Base-by-base conservation (phyloP, 1,284 basidiomycete species). In the Heterobasidion parviporum region DNA sequence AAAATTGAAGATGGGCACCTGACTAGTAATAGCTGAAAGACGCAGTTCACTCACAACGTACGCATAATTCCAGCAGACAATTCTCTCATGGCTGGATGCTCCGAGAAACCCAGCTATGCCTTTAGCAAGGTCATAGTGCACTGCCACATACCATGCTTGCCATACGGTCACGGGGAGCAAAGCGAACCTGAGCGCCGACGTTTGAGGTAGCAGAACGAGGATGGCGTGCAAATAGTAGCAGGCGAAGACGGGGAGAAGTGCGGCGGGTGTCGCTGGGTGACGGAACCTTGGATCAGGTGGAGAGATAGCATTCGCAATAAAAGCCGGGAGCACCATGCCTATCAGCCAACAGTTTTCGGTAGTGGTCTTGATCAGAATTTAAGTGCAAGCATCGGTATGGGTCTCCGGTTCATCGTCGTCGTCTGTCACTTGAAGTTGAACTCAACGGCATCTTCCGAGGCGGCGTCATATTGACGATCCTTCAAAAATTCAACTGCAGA, bases 181-280 rank as follows among this genome's bases (percentile, higher is more conserved):
- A 3, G 72, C 73, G 33, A 79, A 54, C 44, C 79, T 76, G 26
- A 74, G 61, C 9, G 61, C 41, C 34, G 67, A 69, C 0, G 81
- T 82, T 15, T 67, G 63, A 0, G 77, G 76, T 6, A 72, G 62
- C 18, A 78, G 65, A 1, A 76, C 74, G 54, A 84, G 72, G 15
- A 76, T 60, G 15, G 81, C 80, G 33, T 72, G 70, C 12, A 63
- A 60, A 65, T 77, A 77, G 64, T 79, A 79, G 56, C 70, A 70
- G 12, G 76, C 18, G 2, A 78, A 34, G 2, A 75, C 68, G 6
- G 75, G 75, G 8, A 75, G 57, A 50, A 77, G 54, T 47, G 57
- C 54, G 8, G 32, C 35, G 26, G 41, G 46, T 36, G 58, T 71
- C 16, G 56, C 50, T 20, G 14, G 33, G 36, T 41, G n/a, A 7